These are phyloP conservation scores for Ailanthus altissimus DNA, from an alignment of 345 rosid species.

Conservation along the genomic window DNA sequence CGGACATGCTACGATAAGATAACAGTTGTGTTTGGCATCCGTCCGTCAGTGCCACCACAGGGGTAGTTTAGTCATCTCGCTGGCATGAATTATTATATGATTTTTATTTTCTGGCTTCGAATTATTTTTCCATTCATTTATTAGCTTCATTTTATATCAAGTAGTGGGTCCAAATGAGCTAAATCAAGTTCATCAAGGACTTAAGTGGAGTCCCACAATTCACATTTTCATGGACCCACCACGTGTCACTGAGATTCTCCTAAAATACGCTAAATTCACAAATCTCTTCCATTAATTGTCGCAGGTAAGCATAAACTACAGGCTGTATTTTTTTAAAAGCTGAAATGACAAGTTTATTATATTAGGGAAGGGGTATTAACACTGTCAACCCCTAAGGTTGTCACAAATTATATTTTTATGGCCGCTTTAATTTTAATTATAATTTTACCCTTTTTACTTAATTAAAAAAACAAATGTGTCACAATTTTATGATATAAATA, in stretches of 20 bases:
- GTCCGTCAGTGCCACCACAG: not conserved
- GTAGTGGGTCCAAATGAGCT: not conserved
- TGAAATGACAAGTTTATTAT: not conserved
- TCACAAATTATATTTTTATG: no score
- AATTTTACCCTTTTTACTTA: no score
- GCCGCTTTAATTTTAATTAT: no score
- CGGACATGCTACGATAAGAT: not conserved
- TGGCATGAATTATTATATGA: not conserved
- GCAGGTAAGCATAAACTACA: not conserved
- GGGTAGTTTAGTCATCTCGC: not conserved
- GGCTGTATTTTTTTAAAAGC: not conserved
- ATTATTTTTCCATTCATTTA: no score
- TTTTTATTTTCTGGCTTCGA: no score
- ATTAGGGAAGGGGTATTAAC: no score
- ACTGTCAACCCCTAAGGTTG: no score
- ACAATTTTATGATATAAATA: no score
- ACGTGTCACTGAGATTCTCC: constrained; percentile 1
- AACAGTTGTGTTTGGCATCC: not conserved
- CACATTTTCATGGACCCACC: not conserved
- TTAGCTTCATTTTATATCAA: not conserved
- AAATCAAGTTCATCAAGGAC: not conserved
- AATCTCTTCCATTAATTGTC: not conserved
- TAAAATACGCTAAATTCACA: not conserved
- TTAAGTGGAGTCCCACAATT: not conserved
- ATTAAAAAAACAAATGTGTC: no score